These are phyloP conservation scores for Neostapfia colusana DNA, from an alignment of 176 grass and related monocot species.

Conservation along the genomic window DNA sequence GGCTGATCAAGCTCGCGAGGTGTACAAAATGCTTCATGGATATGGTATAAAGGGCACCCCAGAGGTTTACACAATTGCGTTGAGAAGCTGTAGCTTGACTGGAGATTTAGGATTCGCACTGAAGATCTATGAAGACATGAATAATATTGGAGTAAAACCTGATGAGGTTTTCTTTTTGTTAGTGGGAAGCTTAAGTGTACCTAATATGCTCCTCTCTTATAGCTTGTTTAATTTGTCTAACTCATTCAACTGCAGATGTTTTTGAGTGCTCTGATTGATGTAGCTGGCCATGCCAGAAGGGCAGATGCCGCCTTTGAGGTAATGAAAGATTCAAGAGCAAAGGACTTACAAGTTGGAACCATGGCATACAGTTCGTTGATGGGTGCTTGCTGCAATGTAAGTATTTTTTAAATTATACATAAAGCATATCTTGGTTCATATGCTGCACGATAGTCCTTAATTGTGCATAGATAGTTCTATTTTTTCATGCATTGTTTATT, in stretches of 20 bases:
- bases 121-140: conserved; percentile 97
- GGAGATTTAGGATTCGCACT: conserved; percentile 85
- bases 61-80: conserved; percentile 95
- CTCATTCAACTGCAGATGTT: conserved; percentile 73
- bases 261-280: conserved; percentile 94
- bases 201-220: not conserved
- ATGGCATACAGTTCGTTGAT: conserved; percentile 91
- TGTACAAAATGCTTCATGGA: conserved; percentile 91
- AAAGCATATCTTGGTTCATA: not conserved
- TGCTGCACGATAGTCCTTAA: conserved; percentile 19
- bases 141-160: conserved; percentile 78
- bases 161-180: conserved; percentile 80
- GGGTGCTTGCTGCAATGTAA: conserved; percentile 99
- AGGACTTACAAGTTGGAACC: conserved; percentile 71
- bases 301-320: conserved; percentile 88
- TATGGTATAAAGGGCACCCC: conserved; percentile 87
- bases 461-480: conserved; percentile 10
- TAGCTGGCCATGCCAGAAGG: conserved; percentile 85
- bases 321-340: conserved; percentile 77
- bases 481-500: conserved; percentile 9
- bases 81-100: conserved; percentile 90
- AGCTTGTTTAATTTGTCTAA: conserved; percentile 36
- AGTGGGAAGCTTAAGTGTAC: conserved; percentile 18
- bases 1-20: conserved; percentile 78
- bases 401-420: conserved; percentile 24